Conservation (phyloP, 768 basidiomycete species). For the Goffeauzyma gilvescens region DNA sequence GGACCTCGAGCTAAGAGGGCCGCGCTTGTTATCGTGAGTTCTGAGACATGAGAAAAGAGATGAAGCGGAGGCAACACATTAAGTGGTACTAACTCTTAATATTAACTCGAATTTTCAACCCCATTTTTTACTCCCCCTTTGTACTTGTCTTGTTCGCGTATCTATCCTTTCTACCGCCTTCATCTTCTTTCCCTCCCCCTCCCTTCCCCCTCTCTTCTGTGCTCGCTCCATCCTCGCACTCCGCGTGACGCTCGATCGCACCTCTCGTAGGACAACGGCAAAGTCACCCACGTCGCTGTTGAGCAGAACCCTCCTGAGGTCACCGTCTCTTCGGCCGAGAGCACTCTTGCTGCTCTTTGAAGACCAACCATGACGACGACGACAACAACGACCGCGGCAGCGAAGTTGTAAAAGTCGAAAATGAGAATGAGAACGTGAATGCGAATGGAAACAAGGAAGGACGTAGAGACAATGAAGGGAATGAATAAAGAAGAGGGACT, state of each 20-base stretch:
- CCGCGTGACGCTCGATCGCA: slow-evolving; percentile 41
- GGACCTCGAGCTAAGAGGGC: slow-evolving; percentile 46
- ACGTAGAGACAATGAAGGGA: neutral
- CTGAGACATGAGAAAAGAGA: too few relatives aligned
- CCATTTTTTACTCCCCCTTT: too few relatives aligned
- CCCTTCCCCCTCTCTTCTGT: neutral
- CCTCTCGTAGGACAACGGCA: slow-evolving; percentile 49
- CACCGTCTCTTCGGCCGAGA: slow-evolving; percentile 41
- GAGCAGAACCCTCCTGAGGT: slow-evolving; percentile 38
- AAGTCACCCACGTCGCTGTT: slow-evolving; percentile 47
- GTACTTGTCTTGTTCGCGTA: too few relatives aligned
- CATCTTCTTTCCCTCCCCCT: slow-evolving; percentile 16
- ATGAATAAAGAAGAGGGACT: neutral
- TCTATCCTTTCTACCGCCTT: too few relatives aligned
- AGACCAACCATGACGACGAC: neutral
- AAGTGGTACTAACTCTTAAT: too few relatives aligned
- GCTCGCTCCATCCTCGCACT: slow-evolving; percentile 21
- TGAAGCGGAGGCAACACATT: too few relatives aligned
- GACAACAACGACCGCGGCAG: neutral
- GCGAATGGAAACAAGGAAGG: neutral
- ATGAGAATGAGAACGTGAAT: neutral
- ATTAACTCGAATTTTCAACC: too few relatives aligned
- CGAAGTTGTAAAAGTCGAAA: neutral
- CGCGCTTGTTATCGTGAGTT: slow-evolving; percentile 22
- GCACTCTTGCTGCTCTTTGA: slow-evolving; percentile 33